Percentiles rank a stretch among this genome's conserved stretches.
phyloP scores from a whole-genome alignment of 768 basidiomycete genomes.

The Podaxis carcinomalis region DNA sequence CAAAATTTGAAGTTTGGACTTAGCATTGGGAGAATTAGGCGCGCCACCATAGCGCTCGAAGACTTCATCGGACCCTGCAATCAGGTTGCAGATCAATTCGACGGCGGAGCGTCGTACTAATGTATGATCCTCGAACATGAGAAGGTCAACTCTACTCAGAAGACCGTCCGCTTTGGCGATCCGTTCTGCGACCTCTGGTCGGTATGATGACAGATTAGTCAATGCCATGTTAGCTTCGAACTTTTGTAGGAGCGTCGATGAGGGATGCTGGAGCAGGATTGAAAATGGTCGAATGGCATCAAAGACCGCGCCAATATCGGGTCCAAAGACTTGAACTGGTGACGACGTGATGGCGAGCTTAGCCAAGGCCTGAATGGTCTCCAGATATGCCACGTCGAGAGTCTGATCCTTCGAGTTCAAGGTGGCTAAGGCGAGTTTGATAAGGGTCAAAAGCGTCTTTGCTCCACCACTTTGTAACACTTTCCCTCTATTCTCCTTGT shows the following conservation, averaged over 20 bases:
- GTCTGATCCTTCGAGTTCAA: slow-evolving; percentile 20
- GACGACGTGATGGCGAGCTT: slow-evolving; percentile 92
- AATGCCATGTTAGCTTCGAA: slow-evolving; percentile 97
- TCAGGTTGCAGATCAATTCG: slow-evolving; percentile 90
- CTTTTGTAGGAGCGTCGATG: slow-evolving; percentile 70
- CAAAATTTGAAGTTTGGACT: slow-evolving; percentile 74
- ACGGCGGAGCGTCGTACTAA: slow-evolving; percentile 84
- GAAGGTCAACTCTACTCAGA: slow-evolving; percentile 60
- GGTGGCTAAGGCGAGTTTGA: slow-evolving; percentile 42
- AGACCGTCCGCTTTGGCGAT: slow-evolving; percentile 61
- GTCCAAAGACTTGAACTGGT: slow-evolving; percentile 88
- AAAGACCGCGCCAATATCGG: slow-evolving; percentile 67
- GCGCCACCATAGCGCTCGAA: slow-evolving; percentile 69
- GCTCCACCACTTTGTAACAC: slow-evolving; percentile 78
- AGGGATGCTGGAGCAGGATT: slow-evolving; percentile 62
- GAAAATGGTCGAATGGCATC: slow-evolving; percentile 85
- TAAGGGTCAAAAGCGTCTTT: slow-evolving; percentile 56
- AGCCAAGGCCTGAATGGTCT: slow-evolving; percentile 82
- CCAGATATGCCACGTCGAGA: slow-evolving; percentile 33
- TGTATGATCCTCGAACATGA: slow-evolving; percentile 78
- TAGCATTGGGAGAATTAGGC: slow-evolving; percentile 31
- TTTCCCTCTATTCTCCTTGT: slow-evolving; percentile 70
- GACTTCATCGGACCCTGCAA: slow-evolving; percentile 68
- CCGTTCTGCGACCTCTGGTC: slow-evolving; percentile 57
- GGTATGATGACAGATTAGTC: slow-evolving; percentile 88